Evolutionary conservation across 805 yeast genomes (phyloP), one percentile per base, ranked within the genome.

Genomic region (Komagataella kurtzmanii): DNA sequence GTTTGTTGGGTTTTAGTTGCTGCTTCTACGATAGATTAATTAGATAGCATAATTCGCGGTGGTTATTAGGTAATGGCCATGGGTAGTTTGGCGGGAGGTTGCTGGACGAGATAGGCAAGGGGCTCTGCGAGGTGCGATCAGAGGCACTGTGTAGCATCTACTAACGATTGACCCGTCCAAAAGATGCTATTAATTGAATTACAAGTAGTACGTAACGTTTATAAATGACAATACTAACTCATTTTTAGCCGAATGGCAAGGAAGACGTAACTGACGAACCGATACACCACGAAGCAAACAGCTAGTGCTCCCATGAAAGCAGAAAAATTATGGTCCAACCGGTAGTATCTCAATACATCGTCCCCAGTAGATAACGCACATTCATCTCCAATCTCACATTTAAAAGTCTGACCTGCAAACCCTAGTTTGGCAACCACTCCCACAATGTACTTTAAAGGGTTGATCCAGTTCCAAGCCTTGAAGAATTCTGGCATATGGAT

Each of bases 381-480:
- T 0, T 63, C 56, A 1, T 67, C 69, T 18, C 65, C 55, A 23
- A 55, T 52, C 43, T 57, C 54, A 62, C 89, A 83, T 0, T 65
- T 57, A 50, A 83, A 76, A 2, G 54, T 55, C 55, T 75, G 73
- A 45, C 69, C 74, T 14, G 67, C 68, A 51, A 84, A 78, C 1
- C 79, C 81, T 51, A 77, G 59, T 54, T 79, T 74, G 21, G 80
- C 75, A 49, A 79, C 61, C 1, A 76, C 70, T 45, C 77, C 73
- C 4, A 80, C 79, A 0, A 79, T 80, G 59, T 81, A 85, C 57
- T 80, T 81, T 62, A 83, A 61, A 1, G 93, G 93, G 56, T 78
- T 80, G 36, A 85, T 58, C 63, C 77, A 85, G 63, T 84, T 85
- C 61, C 82, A 65, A 1, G 77, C 89, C 54, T 72, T 68, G 61